Percentiles rank a stretch among this genome's conserved stretches.
phyloP scores from a whole-genome alignment of 352 stramenopile genomes.

The Pythium pyrilobum region DNA sequence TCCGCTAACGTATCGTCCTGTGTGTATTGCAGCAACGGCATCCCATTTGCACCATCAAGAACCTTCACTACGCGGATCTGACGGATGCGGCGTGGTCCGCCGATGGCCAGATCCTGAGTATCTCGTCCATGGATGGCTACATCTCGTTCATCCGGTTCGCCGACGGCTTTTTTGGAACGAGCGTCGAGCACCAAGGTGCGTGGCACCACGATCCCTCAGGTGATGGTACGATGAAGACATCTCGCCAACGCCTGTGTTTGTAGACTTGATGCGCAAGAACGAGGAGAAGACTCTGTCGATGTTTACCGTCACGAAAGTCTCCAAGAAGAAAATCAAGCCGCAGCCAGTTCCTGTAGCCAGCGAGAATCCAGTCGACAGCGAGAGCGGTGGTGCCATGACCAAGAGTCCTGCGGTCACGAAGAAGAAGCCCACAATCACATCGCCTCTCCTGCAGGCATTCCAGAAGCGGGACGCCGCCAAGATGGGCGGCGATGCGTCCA shows the following conservation, averaged over 20 bases:
- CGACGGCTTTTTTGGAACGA: conserved; percentile 74
- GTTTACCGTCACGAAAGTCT: conserved; percentile 56
- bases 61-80: conserved; percentile 93
- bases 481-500: conserved; percentile 6
- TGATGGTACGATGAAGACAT: no score
- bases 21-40: conserved; percentile 43
- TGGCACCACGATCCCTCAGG: no score
- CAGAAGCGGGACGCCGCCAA: conserved; percentile 15
- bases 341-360: background rate
- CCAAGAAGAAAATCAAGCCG: conserved; percentile 48
- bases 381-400: background rate
- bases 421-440: conserved; percentile 19
- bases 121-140: conserved; percentile 96
- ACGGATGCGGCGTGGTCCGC: conserved; percentile 91
- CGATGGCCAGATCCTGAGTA: conserved; percentile 88
- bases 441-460: conserved; percentile 18
- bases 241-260: no score
- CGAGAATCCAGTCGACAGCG: conserved; percentile 5
- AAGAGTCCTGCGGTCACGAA: conserved; percentile 19
- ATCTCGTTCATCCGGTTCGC: conserved; percentile 92
- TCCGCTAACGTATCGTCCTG: background rate
- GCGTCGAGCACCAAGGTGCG: conserved; percentile 12
- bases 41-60: conserved; percentile 86
- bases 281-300: conserved; percentile 44
- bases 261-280: conserved; percentile 44